Conservation (phyloP, 1,284 basidiomycete species). For the Pterulicium gracile region DNA sequence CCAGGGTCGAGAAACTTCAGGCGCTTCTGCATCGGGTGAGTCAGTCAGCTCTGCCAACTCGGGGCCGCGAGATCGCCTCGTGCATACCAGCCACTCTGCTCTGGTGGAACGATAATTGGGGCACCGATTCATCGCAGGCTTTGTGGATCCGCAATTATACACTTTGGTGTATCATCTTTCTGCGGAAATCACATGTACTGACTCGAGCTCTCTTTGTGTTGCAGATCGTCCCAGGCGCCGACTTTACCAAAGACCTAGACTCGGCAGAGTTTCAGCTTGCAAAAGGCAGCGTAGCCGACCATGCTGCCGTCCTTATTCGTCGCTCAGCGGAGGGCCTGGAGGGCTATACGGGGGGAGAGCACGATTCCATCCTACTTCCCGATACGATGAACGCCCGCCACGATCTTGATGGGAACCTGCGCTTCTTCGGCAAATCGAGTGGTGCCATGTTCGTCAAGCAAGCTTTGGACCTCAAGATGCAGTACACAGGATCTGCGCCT, state of each 20-base stretch:
- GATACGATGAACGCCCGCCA: background rate
- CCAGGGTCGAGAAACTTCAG: conserved; percentile 62
- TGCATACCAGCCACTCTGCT: background rate
- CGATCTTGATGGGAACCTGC: conserved; percentile 13
- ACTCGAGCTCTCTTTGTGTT: conserved; percentile 9
- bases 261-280: conserved; percentile 12
- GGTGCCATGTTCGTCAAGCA: conserved; percentile 54
- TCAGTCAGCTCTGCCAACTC: conserved; percentile 1
- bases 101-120: background rate
- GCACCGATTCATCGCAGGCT: background rate
- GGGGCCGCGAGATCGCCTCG: background rate
- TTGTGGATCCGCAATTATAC: conserved; percentile 1
- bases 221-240: conserved; percentile 39
- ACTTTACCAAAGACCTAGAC: conserved; percentile 37
- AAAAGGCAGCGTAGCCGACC: background rate
- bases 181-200: background rate
- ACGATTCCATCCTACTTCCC: background rate
- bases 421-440: conserved; percentile 69
- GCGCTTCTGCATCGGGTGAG: conserved; percentile 47
- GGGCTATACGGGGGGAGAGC: background rate
- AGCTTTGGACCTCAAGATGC: conserved; percentile 58
- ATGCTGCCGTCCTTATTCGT: background rate
- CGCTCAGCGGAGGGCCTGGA: background rate
- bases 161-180: background rate
- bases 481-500: conserved; percentile 28